Percentiles rank a stretch among this genome's conserved stretches.
phyloP scores from a whole-genome alignment of 352 stramenopile genomes.

The Pythium aristosporum region DNA sequence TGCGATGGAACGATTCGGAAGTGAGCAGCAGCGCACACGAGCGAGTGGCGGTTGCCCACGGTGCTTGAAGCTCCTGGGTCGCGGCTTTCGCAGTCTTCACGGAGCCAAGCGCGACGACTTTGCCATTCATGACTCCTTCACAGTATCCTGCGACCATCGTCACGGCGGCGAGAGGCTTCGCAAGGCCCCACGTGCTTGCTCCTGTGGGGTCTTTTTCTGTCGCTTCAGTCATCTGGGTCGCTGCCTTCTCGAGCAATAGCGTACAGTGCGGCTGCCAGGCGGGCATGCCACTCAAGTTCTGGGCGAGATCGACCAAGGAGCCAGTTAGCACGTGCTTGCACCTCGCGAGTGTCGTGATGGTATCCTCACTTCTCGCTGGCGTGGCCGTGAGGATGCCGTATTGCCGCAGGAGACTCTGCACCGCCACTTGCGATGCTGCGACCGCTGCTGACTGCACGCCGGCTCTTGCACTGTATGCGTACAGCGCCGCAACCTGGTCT shows the following conservation, averaged over 20 bases:
- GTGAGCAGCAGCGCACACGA: background rate
- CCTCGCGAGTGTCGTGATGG: background rate
- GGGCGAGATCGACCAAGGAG: slow-evolving; percentile 7
- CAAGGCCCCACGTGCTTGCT: background rate
- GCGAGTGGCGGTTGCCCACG: background rate
- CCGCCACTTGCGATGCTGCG: background rate
- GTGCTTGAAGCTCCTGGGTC: background rate
- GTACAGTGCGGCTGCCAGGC: slow-evolving; percentile 3
- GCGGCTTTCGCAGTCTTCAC: background rate
- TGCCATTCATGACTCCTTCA: slow-evolving; percentile 13
- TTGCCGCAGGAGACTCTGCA: slow-evolving; percentile 1
- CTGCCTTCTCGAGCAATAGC: background rate
- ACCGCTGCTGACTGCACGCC: slow-evolving; percentile 15
- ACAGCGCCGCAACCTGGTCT: slow-evolving; percentile 32
- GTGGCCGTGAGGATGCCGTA: background rate
- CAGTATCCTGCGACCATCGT: slow-evolving; percentile 10
- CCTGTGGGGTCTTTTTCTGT: background rate
- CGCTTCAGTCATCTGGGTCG: background rate
- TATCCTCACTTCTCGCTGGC: background rate
- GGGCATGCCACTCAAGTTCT: background rate
- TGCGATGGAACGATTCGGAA: background rate
- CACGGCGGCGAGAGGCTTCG: background rate
- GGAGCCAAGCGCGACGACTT: background rate
- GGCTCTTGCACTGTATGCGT: slow-evolving; percentile 9
- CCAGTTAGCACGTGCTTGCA: background rate